Evolutionary conservation across 208 protist species (phyloP), one percentile per base, ranked within the genome.

Genomic region (Crithidia expoeki): DNA sequence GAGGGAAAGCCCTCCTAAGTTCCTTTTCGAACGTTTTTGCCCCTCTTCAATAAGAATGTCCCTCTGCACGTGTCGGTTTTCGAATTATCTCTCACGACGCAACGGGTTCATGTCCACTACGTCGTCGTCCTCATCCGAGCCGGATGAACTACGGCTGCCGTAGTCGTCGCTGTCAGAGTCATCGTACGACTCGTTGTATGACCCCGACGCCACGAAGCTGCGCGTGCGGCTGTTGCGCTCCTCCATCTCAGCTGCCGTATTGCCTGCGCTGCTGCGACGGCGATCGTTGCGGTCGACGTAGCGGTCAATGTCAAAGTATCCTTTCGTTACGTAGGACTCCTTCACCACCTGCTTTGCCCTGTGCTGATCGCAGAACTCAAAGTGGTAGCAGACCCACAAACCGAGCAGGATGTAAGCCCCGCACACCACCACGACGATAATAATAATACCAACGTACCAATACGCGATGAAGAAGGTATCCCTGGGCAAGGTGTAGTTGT

Each of bases 391-490:
- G 4, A 83, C 59, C 72, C 67, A 72, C n/a, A 79, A 6, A 21
- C 62, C 72, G 9, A 83, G 68, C 16, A 74, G 34, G 4, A 59
- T 61, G 61, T 83, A 83, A 2, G 59, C 33, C 9, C 52, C 36
- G 2, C 49, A 14, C 9, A 74, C 69, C 21, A 55, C 57, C 10
- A 83, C 38, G 9, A 79, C 68, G 19, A 83, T 53, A 34, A 79
- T 64, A 63, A 83, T 79, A 34, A 83, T 79, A 32, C 72, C 72
- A 0, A 79, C 61, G 62, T 78, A 83, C 78, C 78, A 83, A 60
- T 76, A 36, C 7, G 32, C 25, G 21, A 46, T 68, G 46, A 83
- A 76, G 52, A 83, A 79, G 4, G 66, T 27, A 16, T 56, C 19
- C 6, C 55, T 16, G 3, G 66, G 50, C 23, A 65, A 38, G 25